Percentiles rank a stretch among this genome's conserved stretches.
These are phyloP conservation scores for Fallopia convolvulus DNA, from an alignment of 148 eudicot genomes.

Conservation along the genomic window DNA sequence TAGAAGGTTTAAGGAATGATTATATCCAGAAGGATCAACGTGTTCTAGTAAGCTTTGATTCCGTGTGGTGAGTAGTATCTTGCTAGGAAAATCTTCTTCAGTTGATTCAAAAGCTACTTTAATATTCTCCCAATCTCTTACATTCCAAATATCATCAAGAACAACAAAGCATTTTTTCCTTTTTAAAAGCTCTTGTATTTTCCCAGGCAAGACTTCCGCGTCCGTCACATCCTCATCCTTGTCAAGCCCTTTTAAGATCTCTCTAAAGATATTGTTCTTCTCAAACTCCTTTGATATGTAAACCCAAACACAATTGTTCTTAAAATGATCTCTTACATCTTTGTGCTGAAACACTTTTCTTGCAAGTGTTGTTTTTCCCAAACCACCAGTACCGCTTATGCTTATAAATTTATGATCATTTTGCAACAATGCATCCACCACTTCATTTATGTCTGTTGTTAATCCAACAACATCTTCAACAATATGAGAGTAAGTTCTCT, in stretches of 20 bases:
- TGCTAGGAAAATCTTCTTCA: neutral
- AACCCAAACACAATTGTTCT: neutral
- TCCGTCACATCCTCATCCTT: neutral
- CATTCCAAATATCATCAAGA: constrained; percentile 12
- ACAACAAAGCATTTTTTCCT: neutral
- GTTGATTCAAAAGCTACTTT: constrained; percentile 1
- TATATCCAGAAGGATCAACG: neutral
- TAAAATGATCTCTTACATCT: neutral
- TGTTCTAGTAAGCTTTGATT: neutral
- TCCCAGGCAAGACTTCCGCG: neutral
- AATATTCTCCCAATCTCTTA: neutral
- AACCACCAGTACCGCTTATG: constrained; percentile 7
- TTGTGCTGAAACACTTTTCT: neutral
- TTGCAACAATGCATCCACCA: neutral
- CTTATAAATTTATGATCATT: neutral
- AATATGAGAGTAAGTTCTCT: neutral
- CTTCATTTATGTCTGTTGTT: neutral
- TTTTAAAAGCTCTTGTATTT: neutral
- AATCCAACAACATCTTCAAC: neutral
- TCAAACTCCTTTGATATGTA: constrained; percentile 7
- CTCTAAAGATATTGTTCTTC: neutral
- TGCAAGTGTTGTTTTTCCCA: constrained; percentile 11
- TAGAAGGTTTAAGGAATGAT: neutral
- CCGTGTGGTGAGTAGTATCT: constrained; percentile 10
- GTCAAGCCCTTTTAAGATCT: neutral